Evolutionary conservation across 2,329 filamentous ascomycete species (phyloP), one percentile per base, ranked within the genome.

Genomic region (Aschersonia sp.): DNA sequence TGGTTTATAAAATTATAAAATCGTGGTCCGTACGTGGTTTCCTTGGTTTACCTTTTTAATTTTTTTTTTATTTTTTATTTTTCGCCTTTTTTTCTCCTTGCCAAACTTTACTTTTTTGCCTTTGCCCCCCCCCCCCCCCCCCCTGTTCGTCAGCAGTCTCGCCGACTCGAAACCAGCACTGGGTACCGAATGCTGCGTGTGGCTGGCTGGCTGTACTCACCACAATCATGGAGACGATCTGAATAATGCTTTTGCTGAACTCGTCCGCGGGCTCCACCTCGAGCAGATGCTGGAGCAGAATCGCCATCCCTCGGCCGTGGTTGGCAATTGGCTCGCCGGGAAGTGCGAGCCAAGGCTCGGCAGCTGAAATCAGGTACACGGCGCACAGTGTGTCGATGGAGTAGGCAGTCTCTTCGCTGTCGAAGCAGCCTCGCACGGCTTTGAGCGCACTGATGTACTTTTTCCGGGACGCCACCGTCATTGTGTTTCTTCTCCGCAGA

Each of bases 341-440:
- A 6, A 53, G 53, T 1, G 56, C 56, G 1, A 62, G 51, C 62
- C 64, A 66, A 1, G 57, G 63, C 54, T 66, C 61, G 9, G 55
- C 59, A 32, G 66, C 56, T 56, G 64, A 62, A 30, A 65, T 51
- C 6, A 66, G 47, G 45, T 65, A 66, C 6, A 66, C 58, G 5
- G 64, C 60, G 11, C 62, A 64, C 41, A 66, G 55, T 0, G 62
- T 65, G 14, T 66, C 62, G 0, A 56, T 50, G 2, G 59, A 59
- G 8, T 51, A 51, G 4, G 57, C 56, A 11, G 54, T 58, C 0
- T 30, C 47, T 0, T 61, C 57, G 11, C 64, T 53, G 32, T 52
- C 50, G 2, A 66, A 41, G 39, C 53, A 55, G 4, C 45, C 41
- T 6, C 58, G 54, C 30, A 66, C 52, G 1, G 54, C 51, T 5